A percentile compares a stretch with the other conserved stretches of the same genome.
These are phyloP conservation scores for Termitomyces sp. DNA, from an alignment of 768 basidiomycete genomes.

Conservation along the genomic window DNA sequence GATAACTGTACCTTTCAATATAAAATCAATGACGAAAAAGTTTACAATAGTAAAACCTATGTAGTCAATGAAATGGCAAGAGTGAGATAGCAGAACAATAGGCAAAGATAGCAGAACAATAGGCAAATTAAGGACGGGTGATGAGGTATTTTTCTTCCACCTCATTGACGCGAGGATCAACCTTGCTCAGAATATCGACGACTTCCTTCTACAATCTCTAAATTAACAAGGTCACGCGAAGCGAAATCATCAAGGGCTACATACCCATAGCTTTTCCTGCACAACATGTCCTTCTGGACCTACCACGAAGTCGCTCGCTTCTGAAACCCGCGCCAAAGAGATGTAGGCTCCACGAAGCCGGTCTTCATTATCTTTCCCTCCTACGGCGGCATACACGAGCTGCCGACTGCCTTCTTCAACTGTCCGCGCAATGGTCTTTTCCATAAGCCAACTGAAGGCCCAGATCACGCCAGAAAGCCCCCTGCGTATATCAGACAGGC, in stretches of 20 bases:
- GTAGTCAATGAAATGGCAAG: neutral
- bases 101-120: no score
- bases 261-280: conserved; percentile 15
- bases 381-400: conserved; percentile 14
- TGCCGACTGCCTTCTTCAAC: conserved; percentile 14
- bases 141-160: conserved; percentile 8
- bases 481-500: conserved; percentile 32
- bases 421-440: conserved; percentile 25
- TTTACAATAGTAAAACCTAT: no score
- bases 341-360: conserved; percentile 14
- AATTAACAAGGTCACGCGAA: neutral
- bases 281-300: conserved; percentile 1
- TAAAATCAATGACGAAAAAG: no score
- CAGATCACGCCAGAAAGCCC: conserved; percentile 16
- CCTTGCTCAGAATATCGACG: conserved; percentile 7
- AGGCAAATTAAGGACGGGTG: neutral
- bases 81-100: no score
- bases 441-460: conserved; percentile 20
- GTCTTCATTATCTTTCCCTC: conserved; percentile 6
- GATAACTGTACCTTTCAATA: no score
- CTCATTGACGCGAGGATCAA: conserved; percentile 9
- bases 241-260: neutral
- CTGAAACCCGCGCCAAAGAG: conserved; percentile 6
- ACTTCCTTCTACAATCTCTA: conserved; percentile 6
- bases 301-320: conserved; percentile 13